Conservation (phyloP, 805 yeast species). For the Yamadazyma paraphyllophila region DNA sequence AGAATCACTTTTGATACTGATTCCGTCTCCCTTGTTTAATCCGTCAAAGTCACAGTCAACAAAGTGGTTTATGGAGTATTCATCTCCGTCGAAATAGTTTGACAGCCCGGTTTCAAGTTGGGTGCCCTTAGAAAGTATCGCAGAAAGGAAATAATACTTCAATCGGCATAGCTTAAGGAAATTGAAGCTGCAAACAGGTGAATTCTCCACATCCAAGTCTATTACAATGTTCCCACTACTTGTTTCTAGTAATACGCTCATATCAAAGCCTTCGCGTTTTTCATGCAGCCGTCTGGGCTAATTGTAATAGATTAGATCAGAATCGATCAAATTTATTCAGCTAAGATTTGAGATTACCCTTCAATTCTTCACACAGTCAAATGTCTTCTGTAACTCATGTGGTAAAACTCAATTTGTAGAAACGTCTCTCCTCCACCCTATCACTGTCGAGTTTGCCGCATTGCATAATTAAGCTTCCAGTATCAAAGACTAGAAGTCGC, state of each 20-base stretch:
- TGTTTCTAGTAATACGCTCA: constrained; percentile 43
- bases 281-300: not conserved
- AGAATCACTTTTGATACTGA: not conserved
- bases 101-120: constrained; percentile 42
- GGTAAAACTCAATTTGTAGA: too few relatives aligned
- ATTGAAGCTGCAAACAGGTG: constrained; percentile 41
- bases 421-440: too few relatives aligned
- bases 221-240: constrained; percentile 47
- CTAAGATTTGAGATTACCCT: too few relatives aligned
- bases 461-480: too few relatives aligned
- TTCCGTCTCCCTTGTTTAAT: not conserved
- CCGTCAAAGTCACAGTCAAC: constrained; percentile 10
- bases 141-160: constrained; percentile 51
- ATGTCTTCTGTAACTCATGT: too few relatives aligned
- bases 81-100: constrained; percentile 30
- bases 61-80: constrained; percentile 8
- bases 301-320: too few relatives aligned
- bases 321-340: too few relatives aligned
- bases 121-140: constrained; percentile 30
- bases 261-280: constrained; percentile 11
- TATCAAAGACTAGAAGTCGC: not conserved
- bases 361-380: too few relatives aligned
- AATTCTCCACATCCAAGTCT: constrained; percentile 37
- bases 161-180: constrained; percentile 55
- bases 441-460: too few relatives aligned